These are phyloP conservation scores for Aspergillus sp. DNA, from an alignment of 2,329 filamentous ascomycete genomes.

Conservation along the genomic window DNA sequence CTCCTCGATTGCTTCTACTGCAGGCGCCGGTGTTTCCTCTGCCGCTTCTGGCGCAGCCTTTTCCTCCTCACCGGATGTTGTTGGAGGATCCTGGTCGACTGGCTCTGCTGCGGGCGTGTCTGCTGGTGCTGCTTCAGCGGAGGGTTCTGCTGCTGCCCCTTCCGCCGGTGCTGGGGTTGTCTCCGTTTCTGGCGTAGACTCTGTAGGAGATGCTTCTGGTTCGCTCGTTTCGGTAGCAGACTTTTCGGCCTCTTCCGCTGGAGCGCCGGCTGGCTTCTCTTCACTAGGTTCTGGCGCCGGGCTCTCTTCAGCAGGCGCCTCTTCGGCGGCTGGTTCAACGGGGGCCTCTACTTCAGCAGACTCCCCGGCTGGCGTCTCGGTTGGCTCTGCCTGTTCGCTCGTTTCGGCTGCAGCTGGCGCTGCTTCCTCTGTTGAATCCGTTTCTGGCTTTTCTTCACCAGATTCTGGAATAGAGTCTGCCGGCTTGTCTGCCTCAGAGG, in stretches of 20 bases:
- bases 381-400: not conserved
- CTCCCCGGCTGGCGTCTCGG: not conserved
- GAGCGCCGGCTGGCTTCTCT: not conserved
- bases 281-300: no score
- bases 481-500: constrained; percentile 20
- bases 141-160: not conserved
- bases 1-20: constrained; percentile 1
- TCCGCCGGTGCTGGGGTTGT: not conserved
- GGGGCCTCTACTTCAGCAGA: not conserved
- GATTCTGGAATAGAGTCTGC: constrained; percentile 19
- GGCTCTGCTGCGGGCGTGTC: not conserved
- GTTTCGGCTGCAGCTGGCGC: constrained; percentile 10
- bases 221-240: not conserved
- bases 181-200: constrained; percentile 8
- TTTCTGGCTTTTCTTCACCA: constrained; percentile 12
- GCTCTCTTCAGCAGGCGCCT: not conserved
- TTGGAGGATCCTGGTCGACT: not conserved
- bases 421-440: constrained; percentile 4
- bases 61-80: not conserved
- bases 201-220: constrained; percentile 9
- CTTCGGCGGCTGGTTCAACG: constrained; percentile 5
- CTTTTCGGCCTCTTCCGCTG: not conserved
- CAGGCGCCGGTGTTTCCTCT: constrained; percentile 15
- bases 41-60: constrained; percentile 2
- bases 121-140: not conserved